Base-by-base conservation (phyloP, 176 grass and related monocot species). In the Tillandsia fasciculata region DNA sequence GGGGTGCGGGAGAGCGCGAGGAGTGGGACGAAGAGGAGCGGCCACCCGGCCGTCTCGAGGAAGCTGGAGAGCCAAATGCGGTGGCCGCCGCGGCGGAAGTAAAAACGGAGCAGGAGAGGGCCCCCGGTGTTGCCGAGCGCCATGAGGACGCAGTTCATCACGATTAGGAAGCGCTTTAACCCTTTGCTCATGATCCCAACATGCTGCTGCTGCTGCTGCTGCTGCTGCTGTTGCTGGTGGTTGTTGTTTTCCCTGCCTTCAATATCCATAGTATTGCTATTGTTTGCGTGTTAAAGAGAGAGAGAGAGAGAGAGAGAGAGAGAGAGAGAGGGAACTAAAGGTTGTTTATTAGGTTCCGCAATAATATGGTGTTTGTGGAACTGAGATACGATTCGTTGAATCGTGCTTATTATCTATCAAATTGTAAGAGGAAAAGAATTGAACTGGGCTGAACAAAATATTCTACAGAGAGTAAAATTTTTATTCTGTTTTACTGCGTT, bases 51-150 rank as follows among this genome's bases (percentile, higher is more conserved):
- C 2, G 87, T 91, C 82, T 83, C 79, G 67, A 96, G 68, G 4
- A 73, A 73, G 61, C 85, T 83, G 10, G 84, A 81, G 58, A 96
- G 74, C 91, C 91, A 96, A 68, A 84, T 74, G 15, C 82, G 84
- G 53, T 29, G 18, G 49, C 91, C 87, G 71, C 91, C 91, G 42
- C 77, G 33, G 61, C 84, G 74, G 83, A 85, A 96, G 87, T 96
- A 91, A 24, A 86, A 74, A 65, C 84, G 87, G 51, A 96, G 79
- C 64, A 85, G 59, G 14, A 96, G 85, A 23, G 91, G 84, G 18
- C 73, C 73, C 53, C 82, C 74, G 27, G 72, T 61, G 8, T 71
- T 28, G 67, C 87, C 91, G 63, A 96, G 0, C 5, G 73, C 83
- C 80, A 96, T 80, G 42, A 88, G 75, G 50, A 69, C 18, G 78